Conservation (phyloP, 805 yeast species). For the Pachysolen tannophilus region DNA sequence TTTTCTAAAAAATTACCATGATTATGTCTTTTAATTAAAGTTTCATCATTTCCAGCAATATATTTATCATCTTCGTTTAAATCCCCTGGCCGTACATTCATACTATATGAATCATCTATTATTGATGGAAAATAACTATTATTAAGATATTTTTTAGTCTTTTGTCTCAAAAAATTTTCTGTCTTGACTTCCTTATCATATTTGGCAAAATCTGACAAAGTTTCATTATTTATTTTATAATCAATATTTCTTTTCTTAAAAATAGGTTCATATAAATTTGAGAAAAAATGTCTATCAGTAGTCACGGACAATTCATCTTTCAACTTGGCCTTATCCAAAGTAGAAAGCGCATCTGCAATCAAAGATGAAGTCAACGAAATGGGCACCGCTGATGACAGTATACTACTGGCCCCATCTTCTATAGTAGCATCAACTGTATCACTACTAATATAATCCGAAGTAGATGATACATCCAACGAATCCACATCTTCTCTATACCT, state of each 20-base stretch:
- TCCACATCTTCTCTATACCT: no score
- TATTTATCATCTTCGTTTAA: constrained; percentile 1
- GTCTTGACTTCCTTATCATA: neutral
- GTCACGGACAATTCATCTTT: constrained; percentile 2
- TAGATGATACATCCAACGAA: no score
- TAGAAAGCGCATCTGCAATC: constrained; percentile 1
- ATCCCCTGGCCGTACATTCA: constrained; percentile 2
- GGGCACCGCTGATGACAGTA: no score
- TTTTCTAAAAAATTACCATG: neutral
- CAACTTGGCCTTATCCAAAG: constrained; percentile 5
- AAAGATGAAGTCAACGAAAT: no score
- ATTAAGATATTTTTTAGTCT: neutral
- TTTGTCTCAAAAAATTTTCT: neutral
- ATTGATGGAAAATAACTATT: neutral
- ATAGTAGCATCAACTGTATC: no score
- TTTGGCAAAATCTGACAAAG: neutral
- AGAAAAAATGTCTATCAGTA: neutral
- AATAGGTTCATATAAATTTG: neutral
- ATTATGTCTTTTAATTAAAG: neutral
- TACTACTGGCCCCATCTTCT: no score
- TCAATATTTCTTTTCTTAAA: neutral
- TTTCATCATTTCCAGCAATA: constrained; percentile 6
- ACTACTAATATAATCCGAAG: no score
- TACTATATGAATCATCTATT: neutral
- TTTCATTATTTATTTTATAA: neutral